Evolutionary conservation across 2,329 filamentous ascomycete genomes (phyloP), one percentile per base, ranked within the genome.

Genomic region (Triangularia verruculosa): DNA sequence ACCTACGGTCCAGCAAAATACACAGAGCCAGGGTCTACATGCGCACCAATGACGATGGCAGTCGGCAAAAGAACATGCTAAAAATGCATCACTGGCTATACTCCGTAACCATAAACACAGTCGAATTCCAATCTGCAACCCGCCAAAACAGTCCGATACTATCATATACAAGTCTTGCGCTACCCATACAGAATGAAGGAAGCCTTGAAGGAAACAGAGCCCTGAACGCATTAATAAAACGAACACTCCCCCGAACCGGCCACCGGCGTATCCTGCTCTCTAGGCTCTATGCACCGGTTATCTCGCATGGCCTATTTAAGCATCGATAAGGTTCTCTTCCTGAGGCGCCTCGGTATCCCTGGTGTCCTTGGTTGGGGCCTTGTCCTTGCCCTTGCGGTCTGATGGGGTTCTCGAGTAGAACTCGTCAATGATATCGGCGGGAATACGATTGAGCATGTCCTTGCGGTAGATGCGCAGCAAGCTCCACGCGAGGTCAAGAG

Each of bases 401-500:
- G 83, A 24, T 54, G 51, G 51, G 83, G 86, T 85, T 70, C 90
- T 83, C 74, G 89, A 86, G 78, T 94, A 95, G 81, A 87, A 95
- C 77, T 94, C 91, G 73, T 93, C 89, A 72, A 95, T 85, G 52
- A 92, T 76, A 82, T 93, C 92, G 81, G 87, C 87, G 64, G 91
- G 91, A 74, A 95, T 93, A 80, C 96, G 92, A 83, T 99, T 99
- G 72, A 99, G 90, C 71, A 97, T 82, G 73, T 99, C 95, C 87
- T 96, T 97, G 78, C 94, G 94, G 84, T 94, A 99, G 78, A 99
- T 97, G 70, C 95, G 89, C 70, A 99, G 88, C 77, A 99, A 80
- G 74, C 92, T 94, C 95, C 95, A 99, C 51, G 95, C 96, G 72
- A 96, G 86, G 73, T 99, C 96, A 67, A 99, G 86, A 54, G 92